phyloP scores from a whole-genome alignment of 305 asterid species.

The Solanum aculeatissimum region DNA sequence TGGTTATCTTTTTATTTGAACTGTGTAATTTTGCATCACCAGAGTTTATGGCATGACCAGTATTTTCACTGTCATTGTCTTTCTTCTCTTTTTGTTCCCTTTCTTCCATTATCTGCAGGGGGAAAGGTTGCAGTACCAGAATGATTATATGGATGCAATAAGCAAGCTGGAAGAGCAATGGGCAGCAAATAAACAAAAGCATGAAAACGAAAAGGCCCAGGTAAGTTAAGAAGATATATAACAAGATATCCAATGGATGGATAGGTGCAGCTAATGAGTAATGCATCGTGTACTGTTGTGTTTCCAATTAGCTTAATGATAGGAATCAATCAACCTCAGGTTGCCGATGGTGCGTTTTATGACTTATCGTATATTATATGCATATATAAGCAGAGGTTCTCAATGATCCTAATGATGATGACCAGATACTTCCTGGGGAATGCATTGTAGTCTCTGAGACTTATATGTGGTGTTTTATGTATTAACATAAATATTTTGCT shows the following conservation, averaged over 20 bases:
- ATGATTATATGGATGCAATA: conserved; percentile 39
- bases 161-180: conserved; percentile 64
- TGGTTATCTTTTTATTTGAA: not conserved
- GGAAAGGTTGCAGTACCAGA: conserved; percentile 52
- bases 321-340: not conserved
- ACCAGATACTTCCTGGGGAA: not conserved
- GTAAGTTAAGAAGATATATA: not conserved
- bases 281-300: not conserved
- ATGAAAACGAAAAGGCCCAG: conserved; percentile 12
- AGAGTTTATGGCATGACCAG: not conserved
- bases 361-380: not conserved
- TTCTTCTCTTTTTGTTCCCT: not conserved
- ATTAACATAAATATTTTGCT: not conserved
- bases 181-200: conserved; percentile 34
- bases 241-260: not conserved
- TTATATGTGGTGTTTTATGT: not conserved
- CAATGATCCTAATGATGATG: not conserved
- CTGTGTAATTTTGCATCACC: not conserved
- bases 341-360: not conserved
- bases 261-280: not conserved
- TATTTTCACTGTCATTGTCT: not conserved
- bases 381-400: not conserved
- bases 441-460: not conserved
- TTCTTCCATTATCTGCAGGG: conserved; percentile 22
- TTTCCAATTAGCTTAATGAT: not conserved